Percentiles rank a stretch among this genome's conserved stretches.
These are phyloP conservation scores for Spongiforma sp. DNA, from an alignment of 1,284 basidiomycete species.

Conservation along the genomic window DNA sequence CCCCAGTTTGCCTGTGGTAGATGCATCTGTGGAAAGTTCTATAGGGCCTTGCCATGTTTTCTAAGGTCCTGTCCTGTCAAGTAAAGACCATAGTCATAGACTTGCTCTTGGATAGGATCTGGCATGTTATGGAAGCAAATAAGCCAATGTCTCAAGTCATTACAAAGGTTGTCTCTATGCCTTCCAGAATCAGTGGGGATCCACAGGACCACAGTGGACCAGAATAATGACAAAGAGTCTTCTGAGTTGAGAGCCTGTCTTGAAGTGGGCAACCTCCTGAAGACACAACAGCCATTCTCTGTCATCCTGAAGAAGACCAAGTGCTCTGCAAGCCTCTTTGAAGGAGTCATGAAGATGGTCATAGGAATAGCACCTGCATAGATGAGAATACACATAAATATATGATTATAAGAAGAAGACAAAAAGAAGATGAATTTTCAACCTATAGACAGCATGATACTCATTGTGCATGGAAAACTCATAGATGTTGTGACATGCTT, in stretches of 20 bases:
- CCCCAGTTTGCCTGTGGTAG: constrained; percentile 34
- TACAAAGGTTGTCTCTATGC: constrained; percentile 34
- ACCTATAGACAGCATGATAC: constrained; percentile 17
- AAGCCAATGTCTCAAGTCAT: constrained; percentile 28
- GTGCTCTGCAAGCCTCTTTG: constrained; percentile 34
- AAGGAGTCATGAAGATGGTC: constrained; percentile 20
- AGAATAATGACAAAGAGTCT: constrained; percentile 42
- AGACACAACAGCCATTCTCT: constrained; percentile 41
- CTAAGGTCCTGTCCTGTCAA: constrained; percentile 39
- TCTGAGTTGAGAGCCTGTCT: constrained; percentile 32
- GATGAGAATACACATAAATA: too few species aligned
- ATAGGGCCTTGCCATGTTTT: constrained; percentile 26
- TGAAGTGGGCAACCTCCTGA: constrained; percentile 36
- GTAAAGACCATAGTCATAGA: constrained; percentile 48
- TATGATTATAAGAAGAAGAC: too few species aligned
- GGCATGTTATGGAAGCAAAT: background rate
- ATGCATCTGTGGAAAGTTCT: constrained; percentile 40
- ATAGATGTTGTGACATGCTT: constrained; percentile 25
- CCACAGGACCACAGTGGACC: constrained; percentile 29
- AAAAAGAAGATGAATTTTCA: constrained; percentile 19
- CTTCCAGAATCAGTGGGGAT: constrained; percentile 36
- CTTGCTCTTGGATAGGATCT: constrained; percentile 32
- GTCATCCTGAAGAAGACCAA: constrained; percentile 44
- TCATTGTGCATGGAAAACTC: constrained; percentile 26
- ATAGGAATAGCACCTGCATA: too few species aligned